Base-by-base conservation (phyloP, 805 yeast species). In the Schwanniomyces polymorphus region DNA sequence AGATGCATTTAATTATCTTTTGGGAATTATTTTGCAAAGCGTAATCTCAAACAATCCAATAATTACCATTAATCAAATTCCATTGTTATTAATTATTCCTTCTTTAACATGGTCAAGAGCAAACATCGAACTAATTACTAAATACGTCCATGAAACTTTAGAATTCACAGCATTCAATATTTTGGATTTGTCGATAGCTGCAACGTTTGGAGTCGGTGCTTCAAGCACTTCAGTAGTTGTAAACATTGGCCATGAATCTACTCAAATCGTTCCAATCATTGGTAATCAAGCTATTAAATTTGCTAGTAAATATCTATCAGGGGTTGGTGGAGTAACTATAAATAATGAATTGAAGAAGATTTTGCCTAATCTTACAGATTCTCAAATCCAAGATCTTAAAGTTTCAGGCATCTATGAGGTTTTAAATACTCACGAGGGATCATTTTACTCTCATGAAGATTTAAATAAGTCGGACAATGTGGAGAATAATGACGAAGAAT, bases 191-290 rank as follows among this genome's bases (percentile, higher is more conserved):
- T 73, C 91, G 0, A 67, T 90, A 33, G 86, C 89, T 6, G 70
- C 90, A 1, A 72, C 87, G 14, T 91, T 82, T 65, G 92, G 97
- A 0, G 76, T 85, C 61, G 88, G 89, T 4, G 69, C 78, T 12
- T 68, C 82, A 9, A 78, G 84, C 34, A 86, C 83, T 50, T 78
- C 91, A 1, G 69, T 86, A 31, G 86, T 92, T 14, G 81, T 92
- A 37, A 96, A 92, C 64, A 76, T 92, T 41, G 97, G 97, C 16
- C 71, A 73, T 51, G 80, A 83, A 21, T 80, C 85, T 54, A 81
- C 91, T 2, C 96, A 90, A 61, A 74, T 92, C 21, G 75, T 84
- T 10, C 94, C 97, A 2, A 80, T 92, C n/a, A 65, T 87, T 27
- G 94, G 88, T 51, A 89, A 81, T 57, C 82, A 84, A 48, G 76